These are phyloP conservation scores for Aureobasidium vineae DNA, from an alignment of 2,329 filamentous ascomycete genomes.

Conservation along the genomic window DNA sequence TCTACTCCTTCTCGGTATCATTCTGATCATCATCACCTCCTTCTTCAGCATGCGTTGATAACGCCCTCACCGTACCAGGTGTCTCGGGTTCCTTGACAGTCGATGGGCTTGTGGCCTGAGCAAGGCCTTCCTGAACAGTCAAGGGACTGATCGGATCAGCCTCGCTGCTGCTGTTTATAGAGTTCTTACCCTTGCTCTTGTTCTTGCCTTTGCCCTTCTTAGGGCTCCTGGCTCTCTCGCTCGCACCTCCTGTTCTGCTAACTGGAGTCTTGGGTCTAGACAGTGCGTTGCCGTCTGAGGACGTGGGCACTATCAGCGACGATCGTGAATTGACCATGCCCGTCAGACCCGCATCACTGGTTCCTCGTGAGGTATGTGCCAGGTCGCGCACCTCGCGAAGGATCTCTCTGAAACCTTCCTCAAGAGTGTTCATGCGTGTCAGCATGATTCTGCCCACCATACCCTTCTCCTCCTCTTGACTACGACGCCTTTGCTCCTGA, in stretches of 20 bases:
- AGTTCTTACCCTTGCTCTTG: conserved; percentile 21
- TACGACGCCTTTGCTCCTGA: conserved; percentile 40
- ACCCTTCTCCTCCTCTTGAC: conserved; percentile 59
- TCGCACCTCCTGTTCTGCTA: conserved; percentile 1
- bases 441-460: conserved; percentile 79
- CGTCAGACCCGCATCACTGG: conserved; percentile 32
- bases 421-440: conserved; percentile 86
- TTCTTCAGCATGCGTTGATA: conserved; percentile 13
- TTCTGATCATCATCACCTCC: not conserved
- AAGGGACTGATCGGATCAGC: conserved; percentile 14
- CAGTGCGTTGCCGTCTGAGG: conserved; percentile 5
- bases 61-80: conserved; percentile 2
- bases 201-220: conserved; percentile 14
- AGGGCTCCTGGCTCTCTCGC: conserved; percentile 16
- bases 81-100: not conserved
- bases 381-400: conserved; percentile 39
- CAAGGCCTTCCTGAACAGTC: not conserved
- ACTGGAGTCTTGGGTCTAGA: conserved; percentile 21
- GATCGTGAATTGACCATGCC: conserved; percentile 17
- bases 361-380: conserved; percentile 32
- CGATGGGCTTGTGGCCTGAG: not conserved
- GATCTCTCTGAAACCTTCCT: conserved; percentile 81
- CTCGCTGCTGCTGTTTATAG: conserved; percentile 6
- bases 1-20: conserved; percentile 13
- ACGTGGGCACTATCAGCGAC: not conserved